Evolutionary conservation across 805 yeast species (phyloP).

Genomic region (Lipomyces starkeyi): DNA sequence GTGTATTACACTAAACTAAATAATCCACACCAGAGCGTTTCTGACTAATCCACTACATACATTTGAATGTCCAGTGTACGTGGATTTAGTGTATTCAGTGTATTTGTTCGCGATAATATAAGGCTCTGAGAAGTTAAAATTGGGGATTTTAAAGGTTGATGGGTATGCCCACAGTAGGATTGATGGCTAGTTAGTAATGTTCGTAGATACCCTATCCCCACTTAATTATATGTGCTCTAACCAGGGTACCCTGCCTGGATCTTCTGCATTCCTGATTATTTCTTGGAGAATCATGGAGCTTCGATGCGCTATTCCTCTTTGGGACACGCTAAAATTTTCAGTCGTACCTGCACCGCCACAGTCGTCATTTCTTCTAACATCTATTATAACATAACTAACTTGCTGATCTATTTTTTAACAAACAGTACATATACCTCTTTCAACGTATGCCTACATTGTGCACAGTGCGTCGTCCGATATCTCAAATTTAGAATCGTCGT

Average conservation of each 20-base stretch:
- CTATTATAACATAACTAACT: no score
- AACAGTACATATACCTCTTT: no score
- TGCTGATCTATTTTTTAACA: no score
- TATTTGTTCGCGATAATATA: constrained; percentile 7
- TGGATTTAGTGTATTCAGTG: constrained; percentile 9
- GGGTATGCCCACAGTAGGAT: constrained; percentile 1
- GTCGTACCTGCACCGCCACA: no score
- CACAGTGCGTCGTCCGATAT: no score
- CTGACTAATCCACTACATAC: constrained; percentile 11
- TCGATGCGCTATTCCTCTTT: no score
- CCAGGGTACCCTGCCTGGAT: not conserved
- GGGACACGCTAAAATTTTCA: no score
- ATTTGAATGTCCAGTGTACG: constrained; percentile 8
- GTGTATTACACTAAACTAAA: constrained; percentile 8
- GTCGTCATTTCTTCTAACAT: no score
- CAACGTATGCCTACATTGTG: no score
- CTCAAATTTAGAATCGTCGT: no score
- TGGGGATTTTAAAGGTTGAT: not conserved
- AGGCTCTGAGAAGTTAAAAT: constrained; percentile 4
- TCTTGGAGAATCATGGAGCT: no score
- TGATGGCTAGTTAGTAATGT: not conserved
- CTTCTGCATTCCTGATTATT: no score
- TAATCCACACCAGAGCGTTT: constrained; percentile 8
- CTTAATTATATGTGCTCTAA: not conserved
- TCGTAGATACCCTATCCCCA: not conserved